phyloP scores from a whole-genome alignment of 2,329 filamentous ascomycete species.

The Pestalotiopsis sp. region DNA sequence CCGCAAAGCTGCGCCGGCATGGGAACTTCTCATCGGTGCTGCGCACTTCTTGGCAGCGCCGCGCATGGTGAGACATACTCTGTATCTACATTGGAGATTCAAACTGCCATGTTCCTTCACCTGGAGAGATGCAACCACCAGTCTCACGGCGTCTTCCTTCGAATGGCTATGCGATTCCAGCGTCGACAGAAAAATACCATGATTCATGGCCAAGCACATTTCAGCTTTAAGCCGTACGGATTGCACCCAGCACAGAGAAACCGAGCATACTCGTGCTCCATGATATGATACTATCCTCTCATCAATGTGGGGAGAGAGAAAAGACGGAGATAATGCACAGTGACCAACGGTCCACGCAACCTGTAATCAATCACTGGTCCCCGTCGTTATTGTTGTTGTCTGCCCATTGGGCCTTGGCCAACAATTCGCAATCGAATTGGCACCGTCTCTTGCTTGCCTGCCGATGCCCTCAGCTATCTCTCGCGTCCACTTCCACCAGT shows the following conservation, averaged over 20 bases:
- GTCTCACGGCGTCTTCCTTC: background rate
- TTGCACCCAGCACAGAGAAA: too few species aligned
- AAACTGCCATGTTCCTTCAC: too few species aligned
- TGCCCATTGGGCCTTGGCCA: background rate
- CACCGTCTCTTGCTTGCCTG: background rate
- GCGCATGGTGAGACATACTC: background rate
- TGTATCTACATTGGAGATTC: background rate
- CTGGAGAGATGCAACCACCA: too few species aligned
- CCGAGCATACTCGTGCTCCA: too few species aligned
- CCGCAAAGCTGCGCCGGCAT: background rate
- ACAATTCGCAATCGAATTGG: background rate
- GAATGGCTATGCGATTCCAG: background rate
- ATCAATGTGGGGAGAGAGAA: too few species aligned
- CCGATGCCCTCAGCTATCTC: background rate
- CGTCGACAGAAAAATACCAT: background rate
- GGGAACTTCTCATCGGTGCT: background rate
- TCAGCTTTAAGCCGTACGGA: background rate
- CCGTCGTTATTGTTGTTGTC: background rate
- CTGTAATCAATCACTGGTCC: background rate
- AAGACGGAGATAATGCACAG: too few species aligned
- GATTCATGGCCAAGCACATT: background rate
- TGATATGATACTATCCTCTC: too few species aligned
- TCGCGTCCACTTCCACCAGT: background rate
- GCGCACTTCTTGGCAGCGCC: background rate
- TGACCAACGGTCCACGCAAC: too few species aligned